Evolutionary conservation across 371 early-diverging fungal species (phyloP).

Genomic region (Rhizopus delemar): DNA sequence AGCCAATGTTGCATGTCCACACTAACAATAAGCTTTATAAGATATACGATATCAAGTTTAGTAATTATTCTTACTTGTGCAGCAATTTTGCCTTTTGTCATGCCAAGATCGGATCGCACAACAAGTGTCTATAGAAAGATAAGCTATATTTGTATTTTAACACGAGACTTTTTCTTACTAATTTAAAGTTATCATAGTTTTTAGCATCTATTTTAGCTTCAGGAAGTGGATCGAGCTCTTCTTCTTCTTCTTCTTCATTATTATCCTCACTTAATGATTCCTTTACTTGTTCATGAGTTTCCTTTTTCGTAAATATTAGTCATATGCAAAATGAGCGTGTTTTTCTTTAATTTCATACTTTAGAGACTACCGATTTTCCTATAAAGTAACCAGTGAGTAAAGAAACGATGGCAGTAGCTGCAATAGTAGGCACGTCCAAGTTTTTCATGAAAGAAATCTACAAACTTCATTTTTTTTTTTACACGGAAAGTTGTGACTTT

Average conservation of each 20-base stretch:
- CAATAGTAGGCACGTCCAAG: slow-evolving; percentile 2
- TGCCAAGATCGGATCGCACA: slow-evolving; percentile 87
- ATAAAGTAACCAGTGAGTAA: slow-evolving; percentile 33
- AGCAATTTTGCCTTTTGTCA: slow-evolving; percentile 95
- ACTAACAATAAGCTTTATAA: slow-evolving; percentile 40
- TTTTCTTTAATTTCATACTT: background rate
- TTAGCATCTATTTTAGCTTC: slow-evolving; percentile 28
- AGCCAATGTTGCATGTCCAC: slow-evolving; percentile 92
- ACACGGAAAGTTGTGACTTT: slow-evolving; percentile 8
- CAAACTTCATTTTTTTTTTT: no score
- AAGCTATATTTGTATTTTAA: background rate
- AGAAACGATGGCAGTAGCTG: slow-evolving; percentile 24
- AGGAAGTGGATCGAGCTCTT: slow-evolving; percentile 42
- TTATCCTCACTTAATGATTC: background rate
- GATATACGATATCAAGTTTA: background rate
- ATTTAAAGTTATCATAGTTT: slow-evolving; percentile 50
- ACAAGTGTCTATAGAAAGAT: slow-evolving; percentile 61
- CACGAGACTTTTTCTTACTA: slow-evolving; percentile 29
- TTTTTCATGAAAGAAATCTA: background rate
- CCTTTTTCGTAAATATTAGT: background rate
- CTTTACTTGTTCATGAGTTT: slow-evolving; percentile 9
- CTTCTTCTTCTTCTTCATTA: slow-evolving; percentile 1
- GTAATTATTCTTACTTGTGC: slow-evolving; percentile 67
- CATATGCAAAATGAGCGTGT: background rate
- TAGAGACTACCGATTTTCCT: slow-evolving; percentile 16